Evolutionary conservation across 208 protist genomes (phyloP).

Genomic region (Wallacemonas collosoma): DNA sequence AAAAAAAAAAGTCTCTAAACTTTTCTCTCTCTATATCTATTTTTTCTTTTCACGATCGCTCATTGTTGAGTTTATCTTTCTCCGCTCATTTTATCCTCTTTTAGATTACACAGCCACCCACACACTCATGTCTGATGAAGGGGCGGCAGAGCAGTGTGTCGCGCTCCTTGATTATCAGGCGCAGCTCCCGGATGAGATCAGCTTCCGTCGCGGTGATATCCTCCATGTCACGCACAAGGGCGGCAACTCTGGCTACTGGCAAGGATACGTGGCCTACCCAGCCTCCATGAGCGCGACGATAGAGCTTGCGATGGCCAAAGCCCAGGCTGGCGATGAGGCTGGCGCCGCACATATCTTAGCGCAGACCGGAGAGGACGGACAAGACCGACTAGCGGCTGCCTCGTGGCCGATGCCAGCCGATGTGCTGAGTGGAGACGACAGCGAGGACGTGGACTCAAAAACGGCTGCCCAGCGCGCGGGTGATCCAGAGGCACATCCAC

Average conservation of each 20-base stretch:
- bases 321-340: slow-evolving; percentile 7
- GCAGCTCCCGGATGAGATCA: slow-evolving; percentile 65
- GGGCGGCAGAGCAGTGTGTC: slow-evolving; percentile 62
- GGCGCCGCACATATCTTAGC: neutral
- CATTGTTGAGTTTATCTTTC: too few species aligned
- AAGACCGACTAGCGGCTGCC: neutral
- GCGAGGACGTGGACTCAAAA: neutral
- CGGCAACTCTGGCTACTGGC: slow-evolving; percentile 81
- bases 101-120: neutral
- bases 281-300: slow-evolving; percentile 1
- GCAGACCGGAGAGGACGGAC: neutral
- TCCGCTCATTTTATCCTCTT: neutral
- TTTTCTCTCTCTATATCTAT: neutral
- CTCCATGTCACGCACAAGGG: slow-evolving; percentile 83
- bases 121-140: neutral
- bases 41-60: neutral
- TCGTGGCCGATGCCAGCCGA: neutral
- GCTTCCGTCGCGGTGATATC: slow-evolving; percentile 83
- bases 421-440: neutral
- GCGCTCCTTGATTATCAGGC: slow-evolving; percentile 82
- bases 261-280: slow-evolving; percentile 61
- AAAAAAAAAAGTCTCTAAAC: neutral
- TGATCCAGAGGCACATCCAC: too few species aligned
- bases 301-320: neutral
- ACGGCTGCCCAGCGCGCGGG: too few species aligned